These are phyloP conservation scores for Ceratobasidium sp. DNA, from an alignment of 1,284 basidiomycete species.

Conservation along the genomic window DNA sequence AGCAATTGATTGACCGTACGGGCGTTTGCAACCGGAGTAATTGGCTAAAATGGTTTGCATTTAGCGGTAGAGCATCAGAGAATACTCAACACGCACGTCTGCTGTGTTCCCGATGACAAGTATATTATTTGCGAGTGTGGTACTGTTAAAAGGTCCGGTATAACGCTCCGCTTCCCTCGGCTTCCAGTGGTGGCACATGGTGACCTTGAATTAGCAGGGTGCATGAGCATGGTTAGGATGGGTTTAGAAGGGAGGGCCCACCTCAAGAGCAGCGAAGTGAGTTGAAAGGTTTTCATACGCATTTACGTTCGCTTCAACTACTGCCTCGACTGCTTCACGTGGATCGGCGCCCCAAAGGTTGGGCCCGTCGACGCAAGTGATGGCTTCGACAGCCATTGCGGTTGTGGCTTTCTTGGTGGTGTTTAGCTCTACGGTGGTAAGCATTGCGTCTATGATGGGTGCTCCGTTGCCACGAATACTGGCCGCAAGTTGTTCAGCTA, in stretches of 20 bases:
- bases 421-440: slow-evolving; percentile 42
- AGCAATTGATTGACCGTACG: slow-evolving; percentile 44
- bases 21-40: slow-evolving; percentile 44
- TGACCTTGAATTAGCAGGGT: no score
- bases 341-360: slow-evolving; percentile 39
- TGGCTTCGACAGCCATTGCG: slow-evolving; percentile 40
- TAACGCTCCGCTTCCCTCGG: slow-evolving; percentile 43
- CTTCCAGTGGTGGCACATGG: slow-evolving; percentile 44
- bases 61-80: background rate
- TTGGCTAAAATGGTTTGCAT: slow-evolving; percentile 39
- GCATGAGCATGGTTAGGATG: no score
- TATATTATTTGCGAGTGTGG: slow-evolving; percentile 42
- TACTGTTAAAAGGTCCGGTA: slow-evolving; percentile 45
- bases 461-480: slow-evolving; percentile 43
- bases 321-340: slow-evolving; percentile 40
- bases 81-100: slow-evolving; percentile 26
- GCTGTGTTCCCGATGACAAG: slow-evolving; percentile 45
- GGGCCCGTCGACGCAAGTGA: slow-evolving; percentile 43
- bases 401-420: slow-evolving; percentile 41
- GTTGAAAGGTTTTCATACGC: slow-evolving; percentile 38
- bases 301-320: slow-evolving; percentile 42
- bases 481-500: slow-evolving; percentile 41
- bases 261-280: slow-evolving; percentile 41
- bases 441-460: slow-evolving; percentile 38
- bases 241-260: no score